These are phyloP conservation scores for Pulveroboletus sp. DNA, from an alignment of 768 basidiomycete genomes.

Conservation along the genomic window DNA sequence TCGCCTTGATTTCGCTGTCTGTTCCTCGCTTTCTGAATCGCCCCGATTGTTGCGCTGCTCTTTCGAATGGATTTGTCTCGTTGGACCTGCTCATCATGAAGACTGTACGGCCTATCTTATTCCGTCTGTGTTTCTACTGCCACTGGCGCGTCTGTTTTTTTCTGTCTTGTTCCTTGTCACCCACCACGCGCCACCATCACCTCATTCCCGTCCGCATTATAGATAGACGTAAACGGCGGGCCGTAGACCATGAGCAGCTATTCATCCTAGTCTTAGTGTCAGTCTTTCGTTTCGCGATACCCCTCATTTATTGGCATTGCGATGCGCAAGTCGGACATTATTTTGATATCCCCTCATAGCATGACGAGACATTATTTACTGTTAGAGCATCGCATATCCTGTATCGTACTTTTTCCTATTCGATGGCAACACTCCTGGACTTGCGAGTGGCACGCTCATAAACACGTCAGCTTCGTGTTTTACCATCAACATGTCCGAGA, in stretches of 20 bases:
- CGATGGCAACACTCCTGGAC: slow-evolving; percentile 12
- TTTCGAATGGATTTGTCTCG: slow-evolving; percentile 56
- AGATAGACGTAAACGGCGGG: slow-evolving; percentile 45
- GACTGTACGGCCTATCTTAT: slow-evolving; percentile 42
- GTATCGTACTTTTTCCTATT: slow-evolving; percentile 39
- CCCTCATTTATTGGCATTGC: slow-evolving; percentile 43
- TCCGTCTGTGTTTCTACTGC: slow-evolving; percentile 39
- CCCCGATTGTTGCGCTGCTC: slow-evolving; percentile 60
- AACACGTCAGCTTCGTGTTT: slow-evolving; percentile 33
- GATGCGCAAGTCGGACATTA: slow-evolving; percentile 48
- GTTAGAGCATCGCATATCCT: slow-evolving; percentile 66
- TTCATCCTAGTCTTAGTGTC: slow-evolving; percentile 38
- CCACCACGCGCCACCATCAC: slow-evolving; percentile 24
- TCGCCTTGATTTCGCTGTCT: slow-evolving; percentile 20
- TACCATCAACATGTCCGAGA: slow-evolving; percentile 23
- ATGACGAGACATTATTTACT: slow-evolving; percentile 62
- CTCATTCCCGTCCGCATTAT: slow-evolving; percentile 32
- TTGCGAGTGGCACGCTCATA: slow-evolving; percentile 3
- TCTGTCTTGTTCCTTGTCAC: slow-evolving; percentile 7
- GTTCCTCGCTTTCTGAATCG: slow-evolving; percentile 33
- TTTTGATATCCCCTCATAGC: slow-evolving; percentile 35
- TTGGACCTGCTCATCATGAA: slow-evolving; percentile 49
- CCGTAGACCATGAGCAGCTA: slow-evolving; percentile 46
- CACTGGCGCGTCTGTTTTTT: slow-evolving; percentile 29
- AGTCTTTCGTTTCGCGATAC: slow-evolving; percentile 54